Base-by-base conservation (phyloP, 179 eudicot species). In the Beta macrorhiza region DNA sequence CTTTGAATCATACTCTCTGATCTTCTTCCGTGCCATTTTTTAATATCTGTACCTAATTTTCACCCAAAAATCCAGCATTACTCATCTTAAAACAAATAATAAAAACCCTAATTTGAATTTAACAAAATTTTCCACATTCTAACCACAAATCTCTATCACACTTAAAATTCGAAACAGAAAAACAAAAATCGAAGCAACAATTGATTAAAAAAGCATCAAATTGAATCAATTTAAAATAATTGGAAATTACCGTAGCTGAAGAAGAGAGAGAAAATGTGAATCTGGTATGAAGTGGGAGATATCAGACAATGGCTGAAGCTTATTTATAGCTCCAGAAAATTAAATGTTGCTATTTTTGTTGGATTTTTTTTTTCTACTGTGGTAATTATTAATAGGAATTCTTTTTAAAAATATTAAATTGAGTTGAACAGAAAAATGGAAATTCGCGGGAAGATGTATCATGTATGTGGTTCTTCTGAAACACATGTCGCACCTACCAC, bases 1-100 rank as follows among this genome's bases (percentile, higher is more conserved):
- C 90, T 91, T 92, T 57, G 97, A 92, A 87, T 92, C 94, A 67
- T 90, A 92, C 90, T 92, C 97, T 87, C 97, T 86, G 86, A 92
- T 92, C 97, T 92, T 92, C 94, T 91, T 92, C 47, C 97, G 79
- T 64, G 97, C 97, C 94, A 91, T 92, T 79, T 65, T 59, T 44
- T n/a, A 5, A 20, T 57, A 29, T 16, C 9, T 53, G 74, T 68
- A 82, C 80, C 81, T 70, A 71, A 69, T 37, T 70, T 29, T 49
- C 70, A 62, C 76, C 81, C 65, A 61, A 73, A 73, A 63, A 68
- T 4, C 29, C 75, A 47, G 19, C 71, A 72, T 69, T 44, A 59
- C 15, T n/a, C 14, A 65, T 37, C 4, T 52, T 6, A 70, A 32
- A 57, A 37, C 51, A 75, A 37, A 75, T 20, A 0, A 19, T 5